These are phyloP conservation scores for Batrachochytrium dendrobatidis DNA, from an alignment of 371 early-diverging fungal genomes.

Conservation along the genomic window DNA sequence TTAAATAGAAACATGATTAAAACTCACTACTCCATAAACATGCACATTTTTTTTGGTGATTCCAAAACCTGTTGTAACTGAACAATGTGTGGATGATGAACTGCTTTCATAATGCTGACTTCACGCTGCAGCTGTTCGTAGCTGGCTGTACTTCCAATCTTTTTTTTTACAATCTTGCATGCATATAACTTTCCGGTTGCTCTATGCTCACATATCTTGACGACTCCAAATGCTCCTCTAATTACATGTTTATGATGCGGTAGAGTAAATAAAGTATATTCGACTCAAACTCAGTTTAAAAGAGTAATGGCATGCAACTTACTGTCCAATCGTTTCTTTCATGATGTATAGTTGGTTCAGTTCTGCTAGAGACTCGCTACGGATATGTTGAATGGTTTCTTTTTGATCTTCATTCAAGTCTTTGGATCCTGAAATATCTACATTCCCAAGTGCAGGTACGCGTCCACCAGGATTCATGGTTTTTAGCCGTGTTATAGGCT, in stretches of 20 bases:
- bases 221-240: constrained; percentile 44
- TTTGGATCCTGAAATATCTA: background rate
- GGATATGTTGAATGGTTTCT: constrained; percentile 15
- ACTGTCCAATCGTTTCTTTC: constrained; percentile 33
- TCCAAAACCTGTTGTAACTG: constrained; percentile 36
- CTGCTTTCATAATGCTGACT: constrained; percentile 36
- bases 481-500: too few relatives aligned
- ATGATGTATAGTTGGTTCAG: constrained; percentile 20
- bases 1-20: background rate
- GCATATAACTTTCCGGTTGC: constrained; percentile 21
- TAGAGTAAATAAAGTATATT: too few relatives aligned
- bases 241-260: background rate
- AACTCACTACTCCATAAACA: constrained; percentile 43
- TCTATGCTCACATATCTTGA: constrained; percentile 27
- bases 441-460: background rate
- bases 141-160: constrained; percentile 14
- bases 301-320: too few relatives aligned
- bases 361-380: constrained; percentile 14
- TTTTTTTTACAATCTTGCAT: constrained; percentile 39
- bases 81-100: constrained; percentile 35
- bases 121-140: constrained; percentile 42
- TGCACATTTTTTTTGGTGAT: constrained; percentile 34
- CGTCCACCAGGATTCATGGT: too few relatives aligned
- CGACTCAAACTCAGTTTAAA: too few relatives aligned
- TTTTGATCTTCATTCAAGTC: constrained; percentile 2